Base-by-base conservation (phyloP, 768 basidiomycete genomes). In the Pleurotus djamor region DNA sequence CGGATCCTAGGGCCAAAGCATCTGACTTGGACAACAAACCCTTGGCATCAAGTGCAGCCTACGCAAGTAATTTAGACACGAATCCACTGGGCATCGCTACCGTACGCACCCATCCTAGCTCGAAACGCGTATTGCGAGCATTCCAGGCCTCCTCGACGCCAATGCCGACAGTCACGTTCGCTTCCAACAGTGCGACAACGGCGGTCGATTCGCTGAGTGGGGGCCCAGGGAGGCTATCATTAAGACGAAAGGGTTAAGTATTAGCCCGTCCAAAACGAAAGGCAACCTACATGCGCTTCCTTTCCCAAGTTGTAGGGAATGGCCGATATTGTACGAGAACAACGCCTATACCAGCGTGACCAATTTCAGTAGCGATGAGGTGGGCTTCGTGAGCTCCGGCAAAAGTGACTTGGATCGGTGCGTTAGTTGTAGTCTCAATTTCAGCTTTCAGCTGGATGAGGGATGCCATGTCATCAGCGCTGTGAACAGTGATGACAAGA, bases 301-400 rank as follows among this genome's bases (percentile, higher is more conserved):
- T 72, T 63, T 89, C 86, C 92, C 92, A 95, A 5, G 69, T 63
- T 7, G 65, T 63, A 0, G 92, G 92, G 80, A 86, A 93, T 5
- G 89, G 82, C 38, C 89, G 74, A 2, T 85, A 75, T 1, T 88
- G 87, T 4, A 77, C 71, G 21, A 92, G 65, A 63, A 96, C 83
- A 35, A 95, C 83, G 21, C 91, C 91, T 45, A 94, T 75, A 12
- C 79, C 74, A 1, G 89, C 86, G 28, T 76, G 74, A 0, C 84
- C 88, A 32, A 96, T 79, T 62, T 92, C 82, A 56, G 83, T 76
- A 1, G 92, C 93, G 21, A 96, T 72, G 8, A 92, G 68, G 68
- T 89, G 87, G 0, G 87, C 88, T 66, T 93, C 90, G 2, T 79
- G 72, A 0, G 82, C 91, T 48, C 86, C 83, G 3, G 73, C 64